Conservation (phyloP, 192 early-diverging fungal species). For the Backusella sp. region DNA sequence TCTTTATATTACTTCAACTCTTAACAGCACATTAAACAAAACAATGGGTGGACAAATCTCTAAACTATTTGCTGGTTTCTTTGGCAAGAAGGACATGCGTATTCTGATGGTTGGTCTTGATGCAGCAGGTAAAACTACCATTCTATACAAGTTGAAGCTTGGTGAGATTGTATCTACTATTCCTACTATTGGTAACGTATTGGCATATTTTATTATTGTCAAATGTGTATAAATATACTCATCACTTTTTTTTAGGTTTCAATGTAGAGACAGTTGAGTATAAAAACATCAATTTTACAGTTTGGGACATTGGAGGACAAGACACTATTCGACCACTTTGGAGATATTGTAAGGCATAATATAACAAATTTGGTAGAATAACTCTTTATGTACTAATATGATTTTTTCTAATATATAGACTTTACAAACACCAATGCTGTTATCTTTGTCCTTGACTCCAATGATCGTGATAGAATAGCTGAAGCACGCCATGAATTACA, state of each 20-base stretch:
- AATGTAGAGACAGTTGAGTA: conserved; percentile 98
- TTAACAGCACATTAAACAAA: neutral
- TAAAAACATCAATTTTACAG: conserved; percentile 96
- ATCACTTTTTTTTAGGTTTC: conserved; percentile 60
- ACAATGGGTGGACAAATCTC: conserved; percentile 47
- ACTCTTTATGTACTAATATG: neutral
- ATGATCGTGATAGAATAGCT: conserved; percentile 88
- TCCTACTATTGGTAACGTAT: conserved; percentile 85
- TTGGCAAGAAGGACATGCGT: conserved; percentile 93
- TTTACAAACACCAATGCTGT: conserved; percentile 96
- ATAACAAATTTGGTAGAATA: too few species aligned
- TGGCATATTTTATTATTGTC: too few species aligned
- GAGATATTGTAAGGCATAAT: conserved; percentile 81
- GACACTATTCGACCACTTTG: conserved; percentile 97
- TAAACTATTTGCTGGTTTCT: conserved; percentile 66
- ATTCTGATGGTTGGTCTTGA: conserved; percentile 94
- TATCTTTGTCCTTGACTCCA: conserved; percentile 96
- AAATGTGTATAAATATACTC: too few species aligned
- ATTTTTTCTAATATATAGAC: conserved; percentile 47
- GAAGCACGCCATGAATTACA: conserved; percentile 94
- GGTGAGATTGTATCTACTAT: conserved; percentile 99
- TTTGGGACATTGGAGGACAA: conserved; percentile 99
- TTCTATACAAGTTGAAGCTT: conserved; percentile 97
- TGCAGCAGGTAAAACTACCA: conserved; percentile 96
- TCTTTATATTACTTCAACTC: too few species aligned